Base-by-base conservation (phyloP, 1,139 yeast species). In the Hemisphaericaspora subhashii region DNA sequence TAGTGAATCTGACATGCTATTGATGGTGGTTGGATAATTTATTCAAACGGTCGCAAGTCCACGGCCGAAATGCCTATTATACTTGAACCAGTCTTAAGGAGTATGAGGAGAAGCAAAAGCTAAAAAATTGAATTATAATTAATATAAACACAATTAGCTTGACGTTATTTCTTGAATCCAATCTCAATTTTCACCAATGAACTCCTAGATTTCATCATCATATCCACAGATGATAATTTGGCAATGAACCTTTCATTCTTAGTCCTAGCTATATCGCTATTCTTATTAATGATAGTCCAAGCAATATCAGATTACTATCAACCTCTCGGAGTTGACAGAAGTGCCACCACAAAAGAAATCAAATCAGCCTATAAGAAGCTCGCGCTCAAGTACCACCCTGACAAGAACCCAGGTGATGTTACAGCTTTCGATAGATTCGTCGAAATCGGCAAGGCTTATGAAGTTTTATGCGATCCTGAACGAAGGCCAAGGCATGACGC, bases 381-480 rank as follows among this genome's bases (percentile, higher is more conserved):
- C 48, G 83, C 94, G 50, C 85, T 89, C 60, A 87, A 86, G 55
- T 89, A 79, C 61, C 98, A 92, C 57, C 98, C 98, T 1, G 98
- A 92, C 61, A 92, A 94, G 68, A 92, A 92, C 55, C 84, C 72
- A 5, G 45, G 45, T 2, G 79, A 83, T 48, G 92, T 86, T 16
- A 83, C 76, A 31, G 95, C 97, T 2, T 90, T 86, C 48, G 83
- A 84, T 42, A 83, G 78, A 62, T 92, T 89, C 61, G 83, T 92
- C 38, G 95, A 89, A 59, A 79, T 92, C 21, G 96, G 96, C 7
- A 95, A 86, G 52, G 98, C 98, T 0, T 92, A 92, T 59, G 98
- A 90, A 45, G 87, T 89, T 10, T 73, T 92, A 45, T 77, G 83
- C 43, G 90, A 90, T 57, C 64, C 76, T 11, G 86, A 85, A 40